These are phyloP conservation scores for Clarireedia monteithiana DNA, from an alignment of 2,329 filamentous ascomycete species.

Conservation along the genomic window DNA sequence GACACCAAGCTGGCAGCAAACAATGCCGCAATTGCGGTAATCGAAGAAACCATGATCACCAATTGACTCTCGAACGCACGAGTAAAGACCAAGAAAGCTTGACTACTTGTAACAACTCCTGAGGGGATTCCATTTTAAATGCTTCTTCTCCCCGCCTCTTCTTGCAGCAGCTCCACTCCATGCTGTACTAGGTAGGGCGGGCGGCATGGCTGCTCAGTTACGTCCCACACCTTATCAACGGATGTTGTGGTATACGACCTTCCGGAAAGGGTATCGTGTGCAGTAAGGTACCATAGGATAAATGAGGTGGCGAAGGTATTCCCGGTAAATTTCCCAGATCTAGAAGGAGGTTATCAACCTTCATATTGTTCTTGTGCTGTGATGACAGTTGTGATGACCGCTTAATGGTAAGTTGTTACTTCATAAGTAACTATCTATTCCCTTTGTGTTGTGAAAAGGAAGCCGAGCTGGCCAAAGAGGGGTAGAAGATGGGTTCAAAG, in stretches of 20 bases:
- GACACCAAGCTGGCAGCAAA: conserved; percentile 1
- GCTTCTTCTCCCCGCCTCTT: not conserved
- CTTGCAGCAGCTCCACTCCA: not conserved
- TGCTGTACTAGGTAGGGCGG: not conserved
- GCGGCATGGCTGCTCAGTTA: not conserved
- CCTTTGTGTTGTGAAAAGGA: no score
- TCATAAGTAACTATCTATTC: no score
- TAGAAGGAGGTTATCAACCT: not conserved
- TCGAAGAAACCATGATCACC: conserved; percentile 4
- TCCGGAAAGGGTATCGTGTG: conserved; percentile 1
- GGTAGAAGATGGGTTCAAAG: no score
- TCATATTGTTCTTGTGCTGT: no score
- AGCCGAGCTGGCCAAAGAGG: no score
- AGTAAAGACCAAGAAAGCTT: not conserved
- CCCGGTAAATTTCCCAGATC: not conserved
- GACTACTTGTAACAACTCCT: not conserved
- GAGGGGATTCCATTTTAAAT: not conserved
- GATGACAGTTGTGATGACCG: no score
- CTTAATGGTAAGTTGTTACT: no score
- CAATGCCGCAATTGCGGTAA: not conserved
- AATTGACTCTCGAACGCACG: not conserved
- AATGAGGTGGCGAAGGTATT: not conserved
- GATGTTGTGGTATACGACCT: not conserved
- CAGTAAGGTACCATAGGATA: not conserved
- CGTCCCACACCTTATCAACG: not conserved